These are phyloP conservation scores for Sporothrix humicola DNA, from an alignment of 2,329 filamentous ascomycete genomes.

Conservation along the genomic window DNA sequence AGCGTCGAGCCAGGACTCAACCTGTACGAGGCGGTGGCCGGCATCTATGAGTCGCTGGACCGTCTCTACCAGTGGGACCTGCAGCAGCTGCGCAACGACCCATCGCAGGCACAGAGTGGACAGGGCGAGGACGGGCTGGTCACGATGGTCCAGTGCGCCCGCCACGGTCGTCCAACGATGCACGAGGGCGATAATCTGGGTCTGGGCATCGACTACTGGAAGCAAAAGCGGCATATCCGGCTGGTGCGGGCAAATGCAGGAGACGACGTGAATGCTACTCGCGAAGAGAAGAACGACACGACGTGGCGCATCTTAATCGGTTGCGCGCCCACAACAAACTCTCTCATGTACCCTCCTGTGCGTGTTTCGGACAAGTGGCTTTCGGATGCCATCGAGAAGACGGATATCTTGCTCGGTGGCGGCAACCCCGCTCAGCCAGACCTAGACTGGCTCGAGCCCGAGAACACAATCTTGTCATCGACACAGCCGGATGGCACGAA, in stretches of 20 bases:
- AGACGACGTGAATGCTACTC: not conserved
- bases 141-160: slow-evolving; percentile 68
- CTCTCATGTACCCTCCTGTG: slow-evolving; percentile 61
- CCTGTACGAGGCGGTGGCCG: slow-evolving; percentile 77
- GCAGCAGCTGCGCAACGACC: slow-evolving; percentile 59
- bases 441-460: slow-evolving; percentile 76
- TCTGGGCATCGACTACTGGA: slow-evolving; percentile 79
- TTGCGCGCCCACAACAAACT: slow-evolving; percentile 58
- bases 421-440: slow-evolving; percentile 43
- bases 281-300: slow-evolving; percentile 45
- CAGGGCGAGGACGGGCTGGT: slow-evolving; percentile 58
- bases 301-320: slow-evolving; percentile 73
- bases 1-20: slow-evolving; percentile 72
- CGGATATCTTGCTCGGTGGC: slow-evolving; percentile 50
- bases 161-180: slow-evolving; percentile 73
- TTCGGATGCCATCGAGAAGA: slow-evolving; percentile 68
- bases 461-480: slow-evolving; percentile 50
- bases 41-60: slow-evolving; percentile 72
- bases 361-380: slow-evolving; percentile 78
- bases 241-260: slow-evolving; percentile 39
- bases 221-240: slow-evolving; percentile 60
- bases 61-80: slow-evolving; percentile 75
- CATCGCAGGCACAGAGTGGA: slow-evolving; percentile 46
- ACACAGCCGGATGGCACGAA: slow-evolving; percentile 30
- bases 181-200: slow-evolving; percentile 71